Base-by-base conservation (phyloP, 768 basidiomycete species). In the Lentinus tigrinus region DNA sequence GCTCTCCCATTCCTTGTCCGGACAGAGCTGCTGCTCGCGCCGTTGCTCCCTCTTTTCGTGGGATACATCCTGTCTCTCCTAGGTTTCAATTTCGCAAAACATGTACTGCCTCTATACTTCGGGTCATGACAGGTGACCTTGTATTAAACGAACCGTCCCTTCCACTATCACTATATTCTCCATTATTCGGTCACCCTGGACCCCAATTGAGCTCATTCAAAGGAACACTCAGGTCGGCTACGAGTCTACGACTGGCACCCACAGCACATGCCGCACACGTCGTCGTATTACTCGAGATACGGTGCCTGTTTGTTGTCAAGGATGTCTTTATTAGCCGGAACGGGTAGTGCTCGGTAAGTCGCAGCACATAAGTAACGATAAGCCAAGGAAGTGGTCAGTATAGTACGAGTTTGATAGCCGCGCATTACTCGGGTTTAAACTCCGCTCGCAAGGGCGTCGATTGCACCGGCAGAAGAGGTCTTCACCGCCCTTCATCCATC, bases 1-100 rank as follows among this genome's bases (percentile, higher is more conserved):
- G 95, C 95, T 24, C 77, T 98, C n/a, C 96, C 96, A 2, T 98
- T 98, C 76, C 82, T 98, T 57, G 82, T 93, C 61, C 90, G 94
- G 27, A 85, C 91, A 16, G 93, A 95, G 72, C 78, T 97, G 40
- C 81, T 98, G 44, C 84, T 98, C n/a, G 85, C 93, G 13, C 96
- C 95, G 2, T 74, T 98, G 42, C 78, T 97, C 24, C 93, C 95
- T 23, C 75, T 96, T 46, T 91, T 96, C 67, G 86, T 82, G 27
- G 87, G 88, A 59, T 98, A 94, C 73, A 81, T 96, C 56, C 77
- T 92, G 38, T 93, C 91, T 21, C 75, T 98, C 53, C 76, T 97
- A 31, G 95, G 95, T 7, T 93, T 95, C 78, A 97, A 97, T 69
- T 81, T 96, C 58, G 88, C 93, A 21, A 85, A 87, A 69, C 80